These are phyloP conservation scores for Tremellales sp. DNA, from an alignment of 1,284 basidiomycete genomes.

Conservation along the genomic window DNA sequence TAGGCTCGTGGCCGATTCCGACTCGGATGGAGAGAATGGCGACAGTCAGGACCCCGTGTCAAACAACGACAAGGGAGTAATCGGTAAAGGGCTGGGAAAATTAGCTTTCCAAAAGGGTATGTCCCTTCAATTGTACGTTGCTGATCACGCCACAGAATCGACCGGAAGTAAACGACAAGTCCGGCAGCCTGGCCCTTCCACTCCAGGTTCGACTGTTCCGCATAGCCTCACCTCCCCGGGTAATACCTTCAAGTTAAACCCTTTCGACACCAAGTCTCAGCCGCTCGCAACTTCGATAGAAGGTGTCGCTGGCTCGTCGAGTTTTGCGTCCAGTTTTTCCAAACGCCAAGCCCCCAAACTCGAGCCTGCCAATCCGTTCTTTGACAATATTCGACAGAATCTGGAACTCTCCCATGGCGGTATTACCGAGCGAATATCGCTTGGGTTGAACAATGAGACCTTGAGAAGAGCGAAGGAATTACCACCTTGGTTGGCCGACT, in stretches of 20 bases:
- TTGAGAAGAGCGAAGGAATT: constrained; percentile 65
- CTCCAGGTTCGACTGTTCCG: constrained; percentile 12
- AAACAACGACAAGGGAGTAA: constrained; percentile 7
- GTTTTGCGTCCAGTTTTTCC: constrained; percentile 11
- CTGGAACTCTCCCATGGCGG: constrained; percentile 76
- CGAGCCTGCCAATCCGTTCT: constrained; percentile 74
- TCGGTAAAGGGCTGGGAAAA: constrained; percentile 26
- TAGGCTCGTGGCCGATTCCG: constrained; percentile 10
- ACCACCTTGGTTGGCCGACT: constrained; percentile 73
- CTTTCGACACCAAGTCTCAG: background rate
- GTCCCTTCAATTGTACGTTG: constrained; percentile 4
- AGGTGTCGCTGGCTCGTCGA: constrained; percentile 2
- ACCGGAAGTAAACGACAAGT: constrained; percentile 12
- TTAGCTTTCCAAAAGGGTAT: constrained; percentile 38
- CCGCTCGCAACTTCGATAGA: background rate
- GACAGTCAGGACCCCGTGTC: background rate
- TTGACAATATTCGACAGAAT: constrained; percentile 94
- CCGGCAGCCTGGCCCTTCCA: constrained; percentile 5
- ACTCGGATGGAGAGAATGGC: constrained; percentile 3
- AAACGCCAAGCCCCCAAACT: constrained; percentile 20
- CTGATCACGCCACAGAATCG: constrained; percentile 14
- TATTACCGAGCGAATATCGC: constrained; percentile 75
- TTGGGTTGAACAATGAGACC: constrained; percentile 64
- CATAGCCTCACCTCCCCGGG: constrained; percentile 4
- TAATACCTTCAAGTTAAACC: constrained; percentile 1